Base-by-base conservation (phyloP, 2,329 filamentous ascomycete species). In the Emergomyces pasteurianus region DNA sequence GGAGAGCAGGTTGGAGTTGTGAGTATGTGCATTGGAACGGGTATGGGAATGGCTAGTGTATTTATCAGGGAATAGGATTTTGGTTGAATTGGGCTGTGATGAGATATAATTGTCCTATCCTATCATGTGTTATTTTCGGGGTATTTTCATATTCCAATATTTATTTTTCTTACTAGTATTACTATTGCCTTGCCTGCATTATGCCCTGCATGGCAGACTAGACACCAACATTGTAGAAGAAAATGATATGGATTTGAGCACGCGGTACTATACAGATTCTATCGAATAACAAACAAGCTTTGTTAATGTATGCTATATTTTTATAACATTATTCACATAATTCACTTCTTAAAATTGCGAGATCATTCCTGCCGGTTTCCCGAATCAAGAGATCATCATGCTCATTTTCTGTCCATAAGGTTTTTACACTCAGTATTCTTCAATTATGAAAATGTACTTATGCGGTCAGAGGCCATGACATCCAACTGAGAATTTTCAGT, bases 21-120 rank as follows among this genome's bases (percentile, higher is more conserved):
- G 60, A 94, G 88, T 69, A 95, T 96, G 89, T 96, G 92, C 73
- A 84, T 91, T 62, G 88, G 88, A 18, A 90, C 88, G 0, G 87
- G 87, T n/a, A 89, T 89, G 86, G 86, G 86, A 18, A 88, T 89
- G 83, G 85, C 85, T 2, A 83, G 82, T 31, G 72, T 87, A 73
- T 86, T 87, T 74, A 83, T 86, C 58, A 76, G 82, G 66, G 85
- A 88, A 73, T 86, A 79, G 53, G 57, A 9, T 52, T 21, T 47
- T 28, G 31, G 16, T 31, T 18, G 18, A 14, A 6, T 47, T 52
- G 16, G 28, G n/a, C 10, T 31, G 8, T 31, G 31, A 23, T 50
- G 21, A 10, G 8, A 31, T 14, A 50, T 50, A 31, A 5, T 23
- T 36, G 18, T 55, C 5, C 10, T 28, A 7, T 56, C 43, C 31